A percentile compares a stretch with the other conserved stretches of the same genome.
Evolutionary conservation across 139 green algal genomes (phyloP).

Genomic region (Coelastrella sp.): DNA sequence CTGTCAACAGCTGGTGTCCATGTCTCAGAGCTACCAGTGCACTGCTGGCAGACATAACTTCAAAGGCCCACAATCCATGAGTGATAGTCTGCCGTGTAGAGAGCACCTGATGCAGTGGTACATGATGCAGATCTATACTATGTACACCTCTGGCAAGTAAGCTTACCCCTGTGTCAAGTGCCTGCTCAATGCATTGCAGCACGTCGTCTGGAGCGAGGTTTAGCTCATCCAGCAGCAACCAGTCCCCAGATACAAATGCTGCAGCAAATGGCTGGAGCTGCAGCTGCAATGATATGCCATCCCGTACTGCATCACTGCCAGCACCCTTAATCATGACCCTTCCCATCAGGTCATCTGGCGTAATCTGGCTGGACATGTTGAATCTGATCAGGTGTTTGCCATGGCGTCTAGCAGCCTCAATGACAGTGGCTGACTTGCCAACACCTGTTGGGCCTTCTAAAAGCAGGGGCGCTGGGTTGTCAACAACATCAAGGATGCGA

Average conservation of each 20-base stretch:
- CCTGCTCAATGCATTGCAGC: slow-evolving; percentile 54
- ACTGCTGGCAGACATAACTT: too few species aligned
- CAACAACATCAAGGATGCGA: slow-evolving; percentile 39
- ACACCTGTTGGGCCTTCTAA: slow-evolving; percentile 54
- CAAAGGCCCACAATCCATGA: too few species aligned
- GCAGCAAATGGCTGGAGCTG: slow-evolving; percentile 50
- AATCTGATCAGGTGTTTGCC: slow-evolving; percentile 49
- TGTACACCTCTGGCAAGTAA: too few species aligned
- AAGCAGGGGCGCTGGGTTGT: slow-evolving; percentile 42
- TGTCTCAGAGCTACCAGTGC: too few species aligned
- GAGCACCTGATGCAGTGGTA: too few species aligned
- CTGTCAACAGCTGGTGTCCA: too few species aligned
- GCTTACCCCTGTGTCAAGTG: slow-evolving; percentile 59
- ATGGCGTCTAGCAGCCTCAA: slow-evolving; percentile 25
- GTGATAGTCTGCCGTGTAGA: too few species aligned
- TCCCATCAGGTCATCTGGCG: slow-evolving; percentile 30
- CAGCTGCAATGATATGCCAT: neutral
- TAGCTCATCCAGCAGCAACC: slow-evolving; percentile 95
- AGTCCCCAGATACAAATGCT: slow-evolving; percentile 69
- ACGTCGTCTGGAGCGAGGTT: slow-evolving; percentile 79
- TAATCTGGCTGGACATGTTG: slow-evolving; percentile 50
- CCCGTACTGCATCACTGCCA: too few species aligned
- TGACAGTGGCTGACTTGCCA: slow-evolving; percentile 55
- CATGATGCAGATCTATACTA: neutral
- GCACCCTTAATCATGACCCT: slow-evolving; percentile 9